Evolutionary conservation across 805 yeast species (phyloP).

Genomic region (Barnettozyma wickerhamii): DNA sequence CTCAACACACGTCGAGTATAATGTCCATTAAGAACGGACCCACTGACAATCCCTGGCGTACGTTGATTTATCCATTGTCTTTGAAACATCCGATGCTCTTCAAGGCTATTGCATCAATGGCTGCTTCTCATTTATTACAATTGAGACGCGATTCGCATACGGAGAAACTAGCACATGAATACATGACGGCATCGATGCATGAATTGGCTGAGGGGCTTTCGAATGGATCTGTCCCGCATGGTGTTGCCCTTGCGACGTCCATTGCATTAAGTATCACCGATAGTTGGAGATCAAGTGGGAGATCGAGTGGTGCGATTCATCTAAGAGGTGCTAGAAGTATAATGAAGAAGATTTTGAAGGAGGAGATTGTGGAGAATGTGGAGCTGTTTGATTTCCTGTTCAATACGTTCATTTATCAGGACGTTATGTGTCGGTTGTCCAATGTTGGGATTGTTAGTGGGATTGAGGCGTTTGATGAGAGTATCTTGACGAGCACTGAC

Average conservation of each 20-base stretch:
- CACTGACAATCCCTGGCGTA: conserved; percentile 66
- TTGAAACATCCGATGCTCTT: conserved; percentile 50
- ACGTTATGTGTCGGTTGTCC: conserved; percentile 63
- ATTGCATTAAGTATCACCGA: conserved; percentile 60
- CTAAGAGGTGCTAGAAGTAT: conserved; percentile 61
- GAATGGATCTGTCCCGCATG: conserved; percentile 46
- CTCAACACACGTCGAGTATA: conserved; percentile 44
- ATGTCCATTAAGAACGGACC: conserved; percentile 64
- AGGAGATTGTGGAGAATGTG: conserved; percentile 11
- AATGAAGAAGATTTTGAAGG: conserved; percentile 38
- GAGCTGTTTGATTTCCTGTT: conserved; percentile 21
- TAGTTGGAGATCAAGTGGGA: conserved; percentile 63
- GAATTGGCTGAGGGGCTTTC: conserved; percentile 56
- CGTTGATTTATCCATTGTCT: conserved; percentile 52
- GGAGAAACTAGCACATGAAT: conserved; percentile 5
- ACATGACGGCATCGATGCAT: conserved; percentile 29
- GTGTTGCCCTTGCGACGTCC: conserved; percentile 63
- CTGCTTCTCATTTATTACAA: conserved; percentile 44
- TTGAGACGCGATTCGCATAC: conserved; percentile 5
- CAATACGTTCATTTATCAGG: conserved; percentile 62
- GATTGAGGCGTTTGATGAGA: conserved; percentile 13
- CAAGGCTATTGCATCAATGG: conserved; percentile 64
- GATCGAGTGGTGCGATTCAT: conserved; percentile 61
- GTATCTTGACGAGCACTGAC: conserved; percentile 9
- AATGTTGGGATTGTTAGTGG: conserved; percentile 23